These are phyloP conservation scores for Citrus hindsii DNA, from an alignment of 345 rosid genomes.

Conservation along the genomic window DNA sequence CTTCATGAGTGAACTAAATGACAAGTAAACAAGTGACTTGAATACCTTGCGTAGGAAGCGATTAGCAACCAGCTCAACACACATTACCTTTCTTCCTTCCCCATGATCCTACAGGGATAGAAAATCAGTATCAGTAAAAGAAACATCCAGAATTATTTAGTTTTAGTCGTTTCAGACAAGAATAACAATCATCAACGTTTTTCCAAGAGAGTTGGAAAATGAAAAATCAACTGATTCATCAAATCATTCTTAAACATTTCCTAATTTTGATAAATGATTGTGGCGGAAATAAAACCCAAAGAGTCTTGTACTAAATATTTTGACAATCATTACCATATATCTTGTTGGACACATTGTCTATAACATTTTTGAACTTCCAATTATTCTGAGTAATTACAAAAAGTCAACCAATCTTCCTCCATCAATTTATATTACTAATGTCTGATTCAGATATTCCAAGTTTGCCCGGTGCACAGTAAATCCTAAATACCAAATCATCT, in stretches of 20 bases:
- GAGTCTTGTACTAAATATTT: too few species aligned
- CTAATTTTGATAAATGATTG: too few species aligned
- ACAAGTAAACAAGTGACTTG: conserved; percentile 3
- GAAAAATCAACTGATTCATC: not conserved
- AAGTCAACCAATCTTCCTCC: not conserved
- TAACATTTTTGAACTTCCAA: too few species aligned
- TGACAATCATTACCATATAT: too few species aligned
- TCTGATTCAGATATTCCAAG: not conserved
- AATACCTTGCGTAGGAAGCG: conserved; percentile 88
- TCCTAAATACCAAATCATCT: not conserved
- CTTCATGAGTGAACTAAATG: not conserved
- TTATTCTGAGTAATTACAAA: too few species aligned
- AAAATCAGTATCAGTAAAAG: not conserved
- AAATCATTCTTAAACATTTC: too few species aligned
- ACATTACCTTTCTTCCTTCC: conserved; percentile 67
- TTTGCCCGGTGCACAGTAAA: not conserved
- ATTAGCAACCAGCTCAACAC: conserved; percentile 87
- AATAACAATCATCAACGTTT: not conserved
- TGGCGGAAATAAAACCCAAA: too few species aligned
- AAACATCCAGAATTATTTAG: not conserved
- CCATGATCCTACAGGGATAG: conserved; percentile 34
- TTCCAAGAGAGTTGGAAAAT: too few species aligned
- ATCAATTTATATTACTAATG: not conserved
- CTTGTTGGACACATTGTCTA: too few species aligned
- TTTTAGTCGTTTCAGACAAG: not conserved